These are phyloP conservation scores for Begonia loranthoides DNA, from an alignment of 306 rosid species.

Conservation along the genomic window DNA sequence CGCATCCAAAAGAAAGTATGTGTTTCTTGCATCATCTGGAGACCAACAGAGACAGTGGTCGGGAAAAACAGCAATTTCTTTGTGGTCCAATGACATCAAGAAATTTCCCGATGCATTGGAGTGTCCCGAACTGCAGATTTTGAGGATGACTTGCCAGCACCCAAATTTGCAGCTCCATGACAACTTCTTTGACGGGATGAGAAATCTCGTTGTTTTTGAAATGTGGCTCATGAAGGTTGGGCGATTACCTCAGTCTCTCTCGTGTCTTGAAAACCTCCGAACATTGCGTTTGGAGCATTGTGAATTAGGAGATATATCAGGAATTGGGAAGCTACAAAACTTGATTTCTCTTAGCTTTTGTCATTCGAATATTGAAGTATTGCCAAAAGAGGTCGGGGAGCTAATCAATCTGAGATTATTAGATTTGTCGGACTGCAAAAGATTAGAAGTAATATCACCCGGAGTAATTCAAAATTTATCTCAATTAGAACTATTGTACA, in stretches of 20 bases:
- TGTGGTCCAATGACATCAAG: neutral
- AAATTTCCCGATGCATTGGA: neutral
- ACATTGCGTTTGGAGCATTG: neutral
- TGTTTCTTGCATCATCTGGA: neutral
- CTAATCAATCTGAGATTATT: too few species aligned
- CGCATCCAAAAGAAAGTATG: neutral
- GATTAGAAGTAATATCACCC: too few species aligned
- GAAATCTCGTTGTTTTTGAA: too few species aligned
- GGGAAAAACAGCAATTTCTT: neutral
- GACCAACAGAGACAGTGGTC: neutral
- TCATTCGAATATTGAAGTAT: too few species aligned
- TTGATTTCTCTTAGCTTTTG: too few species aligned
- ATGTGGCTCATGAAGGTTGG: neutral
- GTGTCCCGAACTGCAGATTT: neutral
- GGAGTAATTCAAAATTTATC: too few species aligned
- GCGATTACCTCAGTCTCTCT: neutral
- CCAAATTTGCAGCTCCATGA: too few species aligned
- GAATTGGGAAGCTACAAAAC: neutral
- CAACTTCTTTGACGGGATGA: too few species aligned
- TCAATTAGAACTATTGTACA: too few species aligned
- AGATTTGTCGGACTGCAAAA: too few species aligned
- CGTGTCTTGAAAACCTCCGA: neutral
- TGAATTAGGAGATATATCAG: neutral
- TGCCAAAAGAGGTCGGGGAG: too few species aligned
- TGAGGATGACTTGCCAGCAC: too few species aligned